Base-by-base conservation (phyloP, 2,329 filamentous ascomycete species). In the Penicillium nordicum region DNA sequence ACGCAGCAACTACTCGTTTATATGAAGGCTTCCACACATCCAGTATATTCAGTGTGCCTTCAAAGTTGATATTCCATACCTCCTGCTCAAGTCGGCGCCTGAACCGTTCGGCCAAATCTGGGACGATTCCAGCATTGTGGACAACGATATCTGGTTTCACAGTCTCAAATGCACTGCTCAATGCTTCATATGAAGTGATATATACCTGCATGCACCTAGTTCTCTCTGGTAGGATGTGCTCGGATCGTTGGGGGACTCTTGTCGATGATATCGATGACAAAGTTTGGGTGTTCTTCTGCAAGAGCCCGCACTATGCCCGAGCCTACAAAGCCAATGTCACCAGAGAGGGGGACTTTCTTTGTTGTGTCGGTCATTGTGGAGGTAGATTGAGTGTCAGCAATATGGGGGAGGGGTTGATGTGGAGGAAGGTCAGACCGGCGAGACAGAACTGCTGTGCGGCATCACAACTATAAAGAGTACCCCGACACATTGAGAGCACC, bases 1-100 rank as follows among this genome's bases (percentile, higher is more conserved):
- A 80, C 80, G 30, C 82, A 82, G 55, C 80, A 80, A 63, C 75
- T 80, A 64, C 80, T 83, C 30, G 83, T 85, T 63, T 82, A 84
- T 45, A 86, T 75, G 43, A 86, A 77, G 0, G 74, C 78, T 50
- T 72, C 75, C 40, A 78, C 4, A 77, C 78, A 3, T 77, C 69
- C 7, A 86, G 64, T 49, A 84, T 74, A 64, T 83, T 81, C 44
- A 70, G 69, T 4, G 83, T 84, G 7, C 83, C 83, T 25, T 79
- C 74, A 40, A 83, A 77, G 66, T 85, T 86, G 57, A 82, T 70
- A 21, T 69, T 71, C 61, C 78, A 80, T 27, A 82, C 76, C 21
- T 69, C 67, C n/a, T 50, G 61, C 57, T 76, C 69, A 30, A 74
- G 51, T 43, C 65, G 64, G 50, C 75, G 67, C 18, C 63, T 59